Evolutionary conservation across 2,329 filamentous ascomycete genomes (phyloP).

Genomic region (Fusarium robinianum): DNA sequence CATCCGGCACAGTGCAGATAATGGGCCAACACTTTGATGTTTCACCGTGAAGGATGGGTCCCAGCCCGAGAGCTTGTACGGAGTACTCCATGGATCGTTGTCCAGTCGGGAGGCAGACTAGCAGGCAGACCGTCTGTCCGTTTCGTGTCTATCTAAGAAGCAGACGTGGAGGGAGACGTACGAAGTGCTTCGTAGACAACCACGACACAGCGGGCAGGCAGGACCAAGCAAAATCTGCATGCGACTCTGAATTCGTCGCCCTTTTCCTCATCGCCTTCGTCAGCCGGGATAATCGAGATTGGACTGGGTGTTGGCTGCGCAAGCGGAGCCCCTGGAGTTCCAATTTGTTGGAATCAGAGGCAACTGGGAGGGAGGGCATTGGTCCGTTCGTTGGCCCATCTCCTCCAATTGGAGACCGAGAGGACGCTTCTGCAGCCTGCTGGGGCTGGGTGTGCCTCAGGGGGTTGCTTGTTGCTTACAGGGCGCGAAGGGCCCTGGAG

Average conservation of each 20-base stretch:
- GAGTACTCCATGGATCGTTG: constrained; percentile 21
- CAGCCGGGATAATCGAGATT: constrained; percentile 22
- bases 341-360: constrained; percentile 3
- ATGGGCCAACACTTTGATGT: too few relatives aligned
- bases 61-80: too few relatives aligned
- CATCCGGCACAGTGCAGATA: constrained; percentile 32
- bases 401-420: constrained; percentile 20
- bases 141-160: too few relatives aligned
- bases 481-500: constrained; percentile 11
- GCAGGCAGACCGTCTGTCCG: constrained; percentile 28
- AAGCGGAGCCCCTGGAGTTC: too few relatives aligned
- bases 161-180: constrained; percentile 6
- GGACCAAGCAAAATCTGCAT: background rate
- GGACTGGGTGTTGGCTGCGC: constrained; percentile 22
- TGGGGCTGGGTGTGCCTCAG: constrained; percentile 17
- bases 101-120: constrained; percentile 26
- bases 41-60: too few relatives aligned
- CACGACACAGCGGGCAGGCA: background rate
- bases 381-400: constrained; percentile 17
- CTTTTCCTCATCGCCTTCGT: constrained; percentile 27
- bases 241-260: background rate
- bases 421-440: constrained; percentile 21
- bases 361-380: constrained; percentile 30
- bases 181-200: constrained; percentile 20
- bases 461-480: constrained; percentile 26